A percentile compares a stretch with the other conserved stretches of the same genome.
Conservation (phyloP, 2,329 filamentous ascomycete genomes). For the Elsinoe necatrix region DNA sequence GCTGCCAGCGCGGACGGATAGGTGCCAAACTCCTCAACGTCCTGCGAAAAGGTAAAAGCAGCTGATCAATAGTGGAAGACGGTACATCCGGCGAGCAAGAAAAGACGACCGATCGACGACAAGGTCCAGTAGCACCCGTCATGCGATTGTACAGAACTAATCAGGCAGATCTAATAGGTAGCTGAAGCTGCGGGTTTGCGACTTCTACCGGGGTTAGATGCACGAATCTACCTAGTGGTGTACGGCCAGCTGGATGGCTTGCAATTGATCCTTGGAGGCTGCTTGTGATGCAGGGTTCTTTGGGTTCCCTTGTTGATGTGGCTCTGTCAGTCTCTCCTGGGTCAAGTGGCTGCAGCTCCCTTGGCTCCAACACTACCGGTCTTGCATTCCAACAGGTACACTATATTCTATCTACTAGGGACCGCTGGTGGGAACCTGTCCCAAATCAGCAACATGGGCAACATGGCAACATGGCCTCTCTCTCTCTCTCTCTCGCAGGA, state of each 20-base stretch:
- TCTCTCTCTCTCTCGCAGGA: background rate
- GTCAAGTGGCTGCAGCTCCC: constrained; percentile 4
- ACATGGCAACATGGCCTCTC: no score
- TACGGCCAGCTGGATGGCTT: constrained; percentile 3
- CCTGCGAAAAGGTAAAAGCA: constrained; percentile 3
- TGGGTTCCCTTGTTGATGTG: background rate
- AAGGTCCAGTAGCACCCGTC: background rate
- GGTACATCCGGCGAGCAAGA: constrained; percentile 1
- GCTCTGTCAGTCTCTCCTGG: background rate
- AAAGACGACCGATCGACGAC: background rate
- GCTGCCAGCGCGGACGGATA: constrained; percentile 4
- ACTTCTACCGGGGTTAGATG: background rate
- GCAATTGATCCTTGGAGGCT: background rate
- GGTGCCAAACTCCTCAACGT: constrained; percentile 6
- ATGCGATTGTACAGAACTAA: background rate
- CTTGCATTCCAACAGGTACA: constrained; percentile 5
- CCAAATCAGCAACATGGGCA: background rate
- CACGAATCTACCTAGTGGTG: background rate
- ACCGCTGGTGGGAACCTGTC: background rate
- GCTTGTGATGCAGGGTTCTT: background rate
- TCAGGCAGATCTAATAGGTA: background rate
- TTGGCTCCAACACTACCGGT: constrained; percentile 5
- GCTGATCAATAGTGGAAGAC: background rate
- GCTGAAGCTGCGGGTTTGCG: background rate
- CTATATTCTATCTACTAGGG: background rate